A percentile compares a stretch with the other conserved stretches of the same genome.
Evolutionary conservation across 306 rosid species (phyloP).

Genomic region (Sicyos edulis): DNA sequence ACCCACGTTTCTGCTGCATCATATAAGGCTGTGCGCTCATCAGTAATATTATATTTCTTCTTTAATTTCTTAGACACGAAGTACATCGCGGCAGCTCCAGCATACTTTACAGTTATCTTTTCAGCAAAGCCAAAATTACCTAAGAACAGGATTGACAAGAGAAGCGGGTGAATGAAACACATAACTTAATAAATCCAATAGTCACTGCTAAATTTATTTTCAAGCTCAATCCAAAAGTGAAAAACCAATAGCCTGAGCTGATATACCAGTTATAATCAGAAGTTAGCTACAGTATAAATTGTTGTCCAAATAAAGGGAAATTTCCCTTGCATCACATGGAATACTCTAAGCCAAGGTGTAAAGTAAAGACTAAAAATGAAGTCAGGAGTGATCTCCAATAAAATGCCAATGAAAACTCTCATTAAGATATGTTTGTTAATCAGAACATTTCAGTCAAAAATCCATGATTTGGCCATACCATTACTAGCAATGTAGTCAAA

Average conservation of each 20-base stretch:
- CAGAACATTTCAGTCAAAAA: neutral
- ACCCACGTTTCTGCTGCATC: slow-evolving; percentile 99
- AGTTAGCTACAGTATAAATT: no score
- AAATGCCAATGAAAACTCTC: slow-evolving; percentile 1
- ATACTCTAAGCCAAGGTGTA: no score
- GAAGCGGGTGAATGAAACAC: neutral
- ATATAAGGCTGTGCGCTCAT: slow-evolving; percentile 87
- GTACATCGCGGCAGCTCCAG: slow-evolving; percentile 97
- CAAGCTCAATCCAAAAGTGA: neutral
- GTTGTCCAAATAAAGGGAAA: neutral
- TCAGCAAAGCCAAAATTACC: slow-evolving; percentile 80
- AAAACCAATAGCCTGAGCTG: neutral
- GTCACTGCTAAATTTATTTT: neutral
- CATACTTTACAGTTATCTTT: slow-evolving; percentile 75
- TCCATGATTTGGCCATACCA: slow-evolving; percentile 36
- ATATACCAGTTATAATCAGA: neutral
- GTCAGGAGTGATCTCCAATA: neutral
- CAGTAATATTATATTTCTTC: slow-evolving; percentile 89
- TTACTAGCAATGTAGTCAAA: slow-evolving; percentile 89
- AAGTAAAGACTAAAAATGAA: neutral
- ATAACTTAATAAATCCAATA: no score
- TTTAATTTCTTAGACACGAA: slow-evolving; percentile 88
- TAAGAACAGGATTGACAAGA: slow-evolving; percentile 26
- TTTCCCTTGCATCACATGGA: no score
- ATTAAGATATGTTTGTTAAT: neutral